These are phyloP conservation scores for Erodium chrysanthum DNA, from an alignment of 441 rosid species.

Conservation along the genomic window DNA sequence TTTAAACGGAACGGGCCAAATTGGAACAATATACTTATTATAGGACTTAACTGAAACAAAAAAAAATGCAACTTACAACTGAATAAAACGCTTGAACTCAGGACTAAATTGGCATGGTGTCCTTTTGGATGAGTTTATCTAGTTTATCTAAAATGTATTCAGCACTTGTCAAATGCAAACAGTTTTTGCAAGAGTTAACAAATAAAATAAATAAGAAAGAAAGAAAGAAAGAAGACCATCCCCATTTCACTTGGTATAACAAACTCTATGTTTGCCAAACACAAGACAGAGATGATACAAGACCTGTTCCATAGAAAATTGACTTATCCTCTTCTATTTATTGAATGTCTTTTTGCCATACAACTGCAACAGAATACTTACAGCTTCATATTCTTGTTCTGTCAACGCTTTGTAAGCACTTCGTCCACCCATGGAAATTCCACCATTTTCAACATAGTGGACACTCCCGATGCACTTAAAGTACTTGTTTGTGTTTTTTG, in stretches of 20 bases:
- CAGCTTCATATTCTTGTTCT: slow-evolving; percentile 89
- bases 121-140: background rate
- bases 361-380: slow-evolving; percentile 36
- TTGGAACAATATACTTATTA: background rate
- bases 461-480: slow-evolving; percentile 80
- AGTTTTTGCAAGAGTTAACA: slow-evolving; percentile 1
- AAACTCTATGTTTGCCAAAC: background rate
- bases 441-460: slow-evolving; percentile 56
- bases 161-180: background rate
- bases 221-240: background rate
- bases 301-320: background rate
- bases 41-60: background rate
- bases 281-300: background rate
- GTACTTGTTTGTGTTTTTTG: slow-evolving; percentile 78
- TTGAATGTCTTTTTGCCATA: background rate
- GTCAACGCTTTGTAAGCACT: slow-evolving; percentile 69
- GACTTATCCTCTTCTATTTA: background rate
- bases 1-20: background rate
- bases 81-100: background rate
- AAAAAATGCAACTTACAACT: background rate
- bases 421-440: slow-evolving; percentile 43
- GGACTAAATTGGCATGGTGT: background rate
- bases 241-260: background rate
- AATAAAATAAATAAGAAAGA: too few species aligned
- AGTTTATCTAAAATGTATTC: too few species aligned